Percentiles rank a stretch among this genome's conserved stretches.
These are phyloP conservation scores for Cokeromyces recurvatus DNA, from an alignment of 371 early-diverging fungal genomes.

Conservation along the genomic window DNA sequence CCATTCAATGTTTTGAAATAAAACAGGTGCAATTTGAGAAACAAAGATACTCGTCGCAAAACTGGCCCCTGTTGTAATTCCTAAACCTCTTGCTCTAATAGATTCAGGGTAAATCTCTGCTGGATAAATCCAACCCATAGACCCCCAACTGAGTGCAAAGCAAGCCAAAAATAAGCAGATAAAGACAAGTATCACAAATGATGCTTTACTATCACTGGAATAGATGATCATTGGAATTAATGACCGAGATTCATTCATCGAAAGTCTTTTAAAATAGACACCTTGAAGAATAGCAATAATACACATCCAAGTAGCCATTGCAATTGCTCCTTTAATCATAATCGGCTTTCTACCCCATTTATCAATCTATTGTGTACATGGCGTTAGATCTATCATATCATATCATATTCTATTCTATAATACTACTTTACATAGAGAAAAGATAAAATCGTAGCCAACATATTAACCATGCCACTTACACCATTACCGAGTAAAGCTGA, in stretches of 20 bases:
- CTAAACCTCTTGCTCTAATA: constrained; percentile 71
- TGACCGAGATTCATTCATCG: not conserved
- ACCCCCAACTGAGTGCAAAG: constrained; percentile 84
- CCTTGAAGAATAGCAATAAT: constrained; percentile 21
- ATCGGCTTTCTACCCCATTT: constrained; percentile 52
- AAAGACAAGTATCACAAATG: constrained; percentile 49
- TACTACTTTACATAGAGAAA: constrained; percentile 63
- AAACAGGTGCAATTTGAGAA: constrained; percentile 48
- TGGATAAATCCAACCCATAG: constrained; percentile 85
- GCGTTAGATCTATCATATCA: not conserved
- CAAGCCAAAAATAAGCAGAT: constrained; percentile 59
- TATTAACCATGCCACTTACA: constrained; percentile 56
- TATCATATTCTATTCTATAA: not conserved
- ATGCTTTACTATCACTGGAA: constrained; percentile 1
- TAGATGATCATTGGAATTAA: constrained; percentile 42
- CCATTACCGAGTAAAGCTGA: constrained; percentile 55
- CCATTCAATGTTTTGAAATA: constrained; percentile 47
- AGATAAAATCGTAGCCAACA: constrained; percentile 56
- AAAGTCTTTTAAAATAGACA: not conserved
- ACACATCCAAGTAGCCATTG: constrained; percentile 28
- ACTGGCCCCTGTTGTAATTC: constrained; percentile 76
- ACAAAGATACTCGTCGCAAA: constrained; percentile 70
- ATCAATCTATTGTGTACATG: constrained; percentile 44
- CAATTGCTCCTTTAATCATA: constrained; percentile 39
- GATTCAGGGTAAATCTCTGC: constrained; percentile 45